Conservation (phyloP, 2,329 filamentous ascomycete genomes). For the Clarireedia hainanense region DNA sequence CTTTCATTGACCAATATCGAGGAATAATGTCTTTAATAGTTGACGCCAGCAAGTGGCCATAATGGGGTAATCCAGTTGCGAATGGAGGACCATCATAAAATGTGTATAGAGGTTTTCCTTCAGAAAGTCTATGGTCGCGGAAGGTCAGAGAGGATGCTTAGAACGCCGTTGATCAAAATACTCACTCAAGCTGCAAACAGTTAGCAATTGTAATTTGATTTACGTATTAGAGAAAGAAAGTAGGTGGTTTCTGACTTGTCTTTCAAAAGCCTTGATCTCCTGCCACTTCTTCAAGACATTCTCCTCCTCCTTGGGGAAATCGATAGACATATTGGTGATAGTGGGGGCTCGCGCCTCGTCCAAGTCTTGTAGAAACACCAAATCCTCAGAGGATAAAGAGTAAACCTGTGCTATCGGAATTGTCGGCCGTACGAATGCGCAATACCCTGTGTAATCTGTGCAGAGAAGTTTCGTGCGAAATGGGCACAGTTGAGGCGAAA, state of each 20-base stretch:
- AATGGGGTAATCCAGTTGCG: constrained; percentile 62
- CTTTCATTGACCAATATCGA: constrained; percentile 96
- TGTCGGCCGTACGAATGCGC: no score
- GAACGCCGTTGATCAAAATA: neutral
- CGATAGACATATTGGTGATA: constrained; percentile 60
- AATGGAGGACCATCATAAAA: constrained; percentile 90
- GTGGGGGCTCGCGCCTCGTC: neutral
- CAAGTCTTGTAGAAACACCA: neutral
- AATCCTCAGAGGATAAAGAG: no score
- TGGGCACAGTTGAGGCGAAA: neutral
- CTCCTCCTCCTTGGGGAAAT: constrained; percentile 90
- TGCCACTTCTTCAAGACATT: constrained; percentile 77
- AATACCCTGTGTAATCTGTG: no score
- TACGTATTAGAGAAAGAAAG: neutral
- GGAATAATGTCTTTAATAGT: constrained; percentile 98
- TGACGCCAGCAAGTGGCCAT: constrained; percentile 67
- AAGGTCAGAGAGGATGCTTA: neutral
- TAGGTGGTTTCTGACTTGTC: constrained; percentile 46
- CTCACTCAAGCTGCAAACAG: neutral
- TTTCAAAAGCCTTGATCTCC: constrained; percentile 84
- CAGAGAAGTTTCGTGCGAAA: no score
- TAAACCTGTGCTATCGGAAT: no score
- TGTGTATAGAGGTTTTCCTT: constrained; percentile 76
- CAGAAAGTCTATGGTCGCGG: constrained; percentile 49
- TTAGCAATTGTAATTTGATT: neutral